These are phyloP conservation scores for Exserohilum rostratum DNA, from an alignment of 2,329 filamentous ascomycete species.

Conservation along the genomic window DNA sequence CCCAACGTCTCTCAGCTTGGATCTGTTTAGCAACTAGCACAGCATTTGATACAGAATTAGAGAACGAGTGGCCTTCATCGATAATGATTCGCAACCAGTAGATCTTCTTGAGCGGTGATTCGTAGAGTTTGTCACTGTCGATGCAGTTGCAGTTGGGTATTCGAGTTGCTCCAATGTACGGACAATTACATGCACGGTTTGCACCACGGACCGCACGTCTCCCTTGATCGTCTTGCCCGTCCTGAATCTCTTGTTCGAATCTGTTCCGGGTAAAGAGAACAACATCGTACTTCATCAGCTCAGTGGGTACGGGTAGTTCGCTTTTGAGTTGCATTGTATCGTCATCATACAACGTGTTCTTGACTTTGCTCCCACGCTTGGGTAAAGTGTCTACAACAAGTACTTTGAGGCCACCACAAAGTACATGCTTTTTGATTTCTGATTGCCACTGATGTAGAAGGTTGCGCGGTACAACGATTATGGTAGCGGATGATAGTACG, in stretches of 20 bases:
- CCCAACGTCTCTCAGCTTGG: slow-evolving; percentile 76
- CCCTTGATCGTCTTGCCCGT: slow-evolving; percentile 55
- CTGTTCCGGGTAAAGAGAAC: slow-evolving; percentile 76
- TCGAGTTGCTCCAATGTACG: slow-evolving; percentile 54
- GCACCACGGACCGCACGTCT: slow-evolving; percentile 40
- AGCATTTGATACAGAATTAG: slow-evolving; percentile 68
- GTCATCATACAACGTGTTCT: slow-evolving; percentile 9
- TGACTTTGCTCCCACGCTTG: slow-evolving; percentile 29
- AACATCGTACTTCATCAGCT: slow-evolving; percentile 73
- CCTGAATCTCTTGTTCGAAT: slow-evolving; percentile 71
- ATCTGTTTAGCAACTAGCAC: slow-evolving; percentile 62
- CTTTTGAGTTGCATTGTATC: slow-evolving; percentile 46
- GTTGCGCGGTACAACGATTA: slow-evolving; percentile 84
- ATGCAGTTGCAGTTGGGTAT: slow-evolving; percentile 55
- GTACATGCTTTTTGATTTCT: slow-evolving; percentile 80
- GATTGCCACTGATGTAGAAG: slow-evolving; percentile 82
- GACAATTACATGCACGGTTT: slow-evolving; percentile 38
- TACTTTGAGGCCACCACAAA: slow-evolving; percentile 63
- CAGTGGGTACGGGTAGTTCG: slow-evolving; percentile 61
- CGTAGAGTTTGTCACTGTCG: slow-evolving; percentile 51
- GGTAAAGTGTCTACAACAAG: slow-evolving; percentile 61
- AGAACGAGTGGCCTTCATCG: slow-evolving; percentile 88
- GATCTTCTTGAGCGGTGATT: slow-evolving; percentile 70
- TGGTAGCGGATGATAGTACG: slow-evolving; percentile 69
- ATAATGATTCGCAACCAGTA: slow-evolving; percentile 90